phyloP scores from a whole-genome alignment of 805 yeast genomes.

The Myxozyma monticola region DNA sequence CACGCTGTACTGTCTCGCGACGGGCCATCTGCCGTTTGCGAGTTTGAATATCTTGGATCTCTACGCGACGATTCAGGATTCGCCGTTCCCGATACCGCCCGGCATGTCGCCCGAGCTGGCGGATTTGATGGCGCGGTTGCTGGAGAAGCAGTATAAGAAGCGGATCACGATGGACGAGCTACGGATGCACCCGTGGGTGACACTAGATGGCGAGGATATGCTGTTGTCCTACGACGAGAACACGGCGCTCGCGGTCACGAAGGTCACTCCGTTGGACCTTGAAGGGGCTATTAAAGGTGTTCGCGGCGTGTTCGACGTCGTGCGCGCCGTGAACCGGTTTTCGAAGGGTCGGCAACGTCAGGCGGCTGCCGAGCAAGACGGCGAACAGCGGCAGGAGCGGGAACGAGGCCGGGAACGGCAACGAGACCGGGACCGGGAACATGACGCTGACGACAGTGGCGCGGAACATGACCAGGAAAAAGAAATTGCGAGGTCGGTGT shows the following conservation, averaged over 20 bases:
- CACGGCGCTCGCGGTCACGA: conserved; percentile 34
- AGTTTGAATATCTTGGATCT: conserved; percentile 65
- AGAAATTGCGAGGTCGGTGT: not conserved
- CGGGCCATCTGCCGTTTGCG: conserved; percentile 79
- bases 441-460: too few species aligned
- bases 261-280: conserved; percentile 42
- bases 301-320: conserved; percentile 23
- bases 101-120: conserved; percentile 42
- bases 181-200: conserved; percentile 71
- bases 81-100: not conserved
- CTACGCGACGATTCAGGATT: conserved; percentile 65
- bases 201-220: conserved; percentile 38
- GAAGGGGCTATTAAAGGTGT: conserved; percentile 39
- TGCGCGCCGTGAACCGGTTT: conserved; percentile 14
- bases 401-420: not conserved
- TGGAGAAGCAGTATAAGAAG: conserved; percentile 63
- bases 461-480: not conserved
- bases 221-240: conserved; percentile 42
- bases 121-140: conserved; percentile 58
- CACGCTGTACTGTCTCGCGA: conserved; percentile 78
- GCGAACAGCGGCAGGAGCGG: not conserved
- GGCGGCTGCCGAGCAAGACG: not conserved
- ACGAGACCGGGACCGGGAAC: not conserved
- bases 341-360: not conserved
- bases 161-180: conserved; percentile 73